Conservation (phyloP, 1,139 yeast genomes). For the Diutina rugosa region DNA sequence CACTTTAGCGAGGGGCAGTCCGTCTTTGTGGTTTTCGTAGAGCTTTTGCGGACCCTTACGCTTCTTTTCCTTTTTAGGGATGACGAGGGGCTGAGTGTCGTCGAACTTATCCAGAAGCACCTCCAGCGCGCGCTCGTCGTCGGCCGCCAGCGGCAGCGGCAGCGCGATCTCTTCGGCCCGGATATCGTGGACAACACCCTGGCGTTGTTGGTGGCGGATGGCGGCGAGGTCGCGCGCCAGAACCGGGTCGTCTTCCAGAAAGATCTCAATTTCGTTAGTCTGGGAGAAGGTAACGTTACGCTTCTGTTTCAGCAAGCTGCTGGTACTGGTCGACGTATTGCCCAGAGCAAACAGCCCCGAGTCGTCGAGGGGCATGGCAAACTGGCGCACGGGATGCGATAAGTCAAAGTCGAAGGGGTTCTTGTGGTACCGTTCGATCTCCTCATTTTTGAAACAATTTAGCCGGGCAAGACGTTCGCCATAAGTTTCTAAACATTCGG, state of each 20-base stretch:
- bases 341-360: not conserved
- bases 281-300: not conserved
- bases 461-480: conserved; percentile 84
- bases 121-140: conserved; percentile 12
- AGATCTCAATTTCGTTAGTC: not conserved
- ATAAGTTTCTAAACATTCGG: conserved; percentile 87
- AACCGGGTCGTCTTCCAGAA: conserved; percentile 1
- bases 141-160: not conserved
- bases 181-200: conserved; percentile 13
- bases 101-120: conserved; percentile 31
- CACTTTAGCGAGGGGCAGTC: not conserved
- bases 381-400: not conserved
- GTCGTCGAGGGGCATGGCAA: not conserved
- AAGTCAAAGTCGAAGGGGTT: conserved; percentile 1
- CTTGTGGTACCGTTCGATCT: conserved; percentile 29
- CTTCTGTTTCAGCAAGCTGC: not conserved
- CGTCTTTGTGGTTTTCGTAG: not conserved
- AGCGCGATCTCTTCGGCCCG: conserved; percentile 9
- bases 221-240: not conserved
- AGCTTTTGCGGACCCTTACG: conserved; percentile 7
- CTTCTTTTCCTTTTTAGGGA: conserved; percentile 19
- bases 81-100: conserved; percentile 24
- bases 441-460: conserved; percentile 88
- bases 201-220: not conserved
- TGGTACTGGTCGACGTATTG: not conserved